A percentile compares a stretch with the other conserved stretches of the same genome.
These are phyloP conservation scores for California macrophylla DNA, from an alignment of 441 rosid species.

Conservation along the genomic window DNA sequence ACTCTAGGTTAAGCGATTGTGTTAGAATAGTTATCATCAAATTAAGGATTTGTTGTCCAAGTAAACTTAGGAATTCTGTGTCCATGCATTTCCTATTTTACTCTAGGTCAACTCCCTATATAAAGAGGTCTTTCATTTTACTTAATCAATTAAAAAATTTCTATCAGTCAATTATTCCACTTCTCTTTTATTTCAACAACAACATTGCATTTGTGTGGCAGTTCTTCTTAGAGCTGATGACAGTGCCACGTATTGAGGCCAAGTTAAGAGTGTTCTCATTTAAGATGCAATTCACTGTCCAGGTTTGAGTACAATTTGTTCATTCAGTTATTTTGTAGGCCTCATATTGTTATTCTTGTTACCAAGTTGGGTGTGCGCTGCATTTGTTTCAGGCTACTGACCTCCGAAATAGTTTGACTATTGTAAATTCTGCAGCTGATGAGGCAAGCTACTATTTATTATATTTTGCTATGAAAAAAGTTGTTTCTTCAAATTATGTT, in stretches of 20 bases:
- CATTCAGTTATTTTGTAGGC: conserved; percentile 14
- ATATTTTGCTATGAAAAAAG: not conserved
- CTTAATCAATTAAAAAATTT: too few relatives aligned
- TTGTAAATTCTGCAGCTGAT: conserved; percentile 59
- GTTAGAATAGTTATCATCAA: not conserved
- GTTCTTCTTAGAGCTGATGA: conserved; percentile 88
- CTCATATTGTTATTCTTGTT: conserved; percentile 17
- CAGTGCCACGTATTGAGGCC: conserved; percentile 84
- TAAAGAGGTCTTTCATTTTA: not conserved
- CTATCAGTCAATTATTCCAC: not conserved
- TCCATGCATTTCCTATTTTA: too few relatives aligned
- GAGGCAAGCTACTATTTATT: conserved; percentile 56
- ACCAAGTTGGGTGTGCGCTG: conserved; percentile 14
- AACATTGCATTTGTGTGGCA: conserved; percentile 30
- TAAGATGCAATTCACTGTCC: conserved; percentile 67
- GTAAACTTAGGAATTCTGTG: too few relatives aligned
- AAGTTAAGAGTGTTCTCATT: conserved; percentile 88
- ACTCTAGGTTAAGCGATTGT: not conserved
- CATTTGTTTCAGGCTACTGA: conserved; percentile 59
- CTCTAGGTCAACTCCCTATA: too few relatives aligned
- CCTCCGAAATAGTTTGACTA: conserved; percentile 57
- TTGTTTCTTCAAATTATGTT: conserved; percentile 13
- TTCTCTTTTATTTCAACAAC: conserved; percentile 14
- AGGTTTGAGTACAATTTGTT: conserved; percentile 43
- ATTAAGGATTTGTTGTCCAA: too few relatives aligned